phyloP scores from a whole-genome alignment of 2,329 filamentous ascomycete genomes.

The Leptoxyphium fumago region DNA sequence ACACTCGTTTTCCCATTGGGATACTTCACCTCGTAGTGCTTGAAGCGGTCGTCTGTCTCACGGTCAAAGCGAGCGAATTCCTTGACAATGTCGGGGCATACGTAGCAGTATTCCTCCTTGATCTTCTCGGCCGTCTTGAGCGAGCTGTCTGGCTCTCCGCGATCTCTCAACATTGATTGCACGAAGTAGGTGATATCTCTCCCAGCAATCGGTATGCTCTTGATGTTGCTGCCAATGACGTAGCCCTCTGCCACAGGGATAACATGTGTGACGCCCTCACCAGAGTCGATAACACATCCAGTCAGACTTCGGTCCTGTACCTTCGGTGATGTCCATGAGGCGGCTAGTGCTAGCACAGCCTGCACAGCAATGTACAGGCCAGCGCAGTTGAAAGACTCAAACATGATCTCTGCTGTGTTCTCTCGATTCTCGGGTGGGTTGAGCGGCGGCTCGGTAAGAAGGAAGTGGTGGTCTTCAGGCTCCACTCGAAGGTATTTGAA shows the following conservation, averaged over 20 bases:
- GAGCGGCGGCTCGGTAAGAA: constrained; percentile 93
- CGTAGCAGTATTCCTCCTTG: constrained; percentile 98
- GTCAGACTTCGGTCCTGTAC: constrained; percentile 91
- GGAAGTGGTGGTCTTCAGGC: constrained; percentile 96
- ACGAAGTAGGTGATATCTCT: constrained; percentile 99
- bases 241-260: constrained; percentile 98
- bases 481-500: constrained; percentile 98
- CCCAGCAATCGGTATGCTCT: constrained; percentile 94
- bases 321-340: constrained; percentile 97
- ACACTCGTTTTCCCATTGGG: constrained; percentile 71
- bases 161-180: constrained; percentile 86
- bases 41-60: constrained; percentile 71
- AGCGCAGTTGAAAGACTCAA: constrained; percentile 98
- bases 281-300: constrained; percentile 95
- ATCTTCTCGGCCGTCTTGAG: constrained; percentile 96
- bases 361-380: constrained; percentile 98
- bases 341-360: constrained; percentile 86
- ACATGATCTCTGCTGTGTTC: constrained; percentile 99
- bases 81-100: constrained; percentile 97
- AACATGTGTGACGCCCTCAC: constrained; percentile 97
- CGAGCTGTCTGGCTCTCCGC: constrained; percentile 90
- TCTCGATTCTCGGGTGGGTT: constrained; percentile 98
- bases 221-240: constrained; percentile 97
- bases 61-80: constrained; percentile 91
- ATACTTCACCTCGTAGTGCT: constrained; percentile 75